These are phyloP conservation scores for Amauroascus niger DNA, from an alignment of 2,329 filamentous ascomycete genomes.

Conservation along the genomic window DNA sequence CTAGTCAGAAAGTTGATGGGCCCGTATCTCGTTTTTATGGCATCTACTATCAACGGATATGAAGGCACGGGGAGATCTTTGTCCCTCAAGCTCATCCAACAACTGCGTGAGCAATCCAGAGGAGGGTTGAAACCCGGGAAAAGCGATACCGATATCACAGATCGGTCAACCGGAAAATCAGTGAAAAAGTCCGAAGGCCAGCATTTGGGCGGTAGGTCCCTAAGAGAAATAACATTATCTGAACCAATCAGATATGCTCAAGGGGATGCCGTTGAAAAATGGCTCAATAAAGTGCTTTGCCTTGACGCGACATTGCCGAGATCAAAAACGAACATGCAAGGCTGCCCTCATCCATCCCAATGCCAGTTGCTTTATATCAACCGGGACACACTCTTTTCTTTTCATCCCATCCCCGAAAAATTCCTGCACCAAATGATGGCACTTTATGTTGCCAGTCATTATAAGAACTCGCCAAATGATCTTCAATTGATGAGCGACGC, in stretches of 20 bases:
- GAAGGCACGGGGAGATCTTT: constrained; percentile 92
- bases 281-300: constrained; percentile 89
- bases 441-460: constrained; percentile 91
- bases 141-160: constrained; percentile 58
- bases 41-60: constrained; percentile 97
- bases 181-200: constrained; percentile 53
- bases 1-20: constrained; percentile 90
- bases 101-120: constrained; percentile 85
- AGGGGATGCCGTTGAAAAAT: constrained; percentile 86
- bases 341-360: constrained; percentile 79
- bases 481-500: constrained; percentile 98
- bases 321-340: constrained; percentile 60
- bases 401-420: constrained; percentile 91
- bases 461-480: constrained; percentile 97
- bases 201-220: constrained; percentile 58
- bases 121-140: constrained; percentile 47
- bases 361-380: constrained; percentile 93
- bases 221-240: constrained; percentile 83
- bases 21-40: constrained; percentile 97
- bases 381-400: constrained; percentile 94
- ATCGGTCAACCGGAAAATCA: constrained; percentile 67
- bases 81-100: constrained; percentile 92
- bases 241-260: constrained; percentile 92
- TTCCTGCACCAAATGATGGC: constrained; percentile 98
- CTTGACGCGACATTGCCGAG: constrained; percentile 83